These are phyloP conservation scores for Trichoderma atroviride DNA, from an alignment of 2,329 filamentous ascomycete species.

Conservation along the genomic window DNA sequence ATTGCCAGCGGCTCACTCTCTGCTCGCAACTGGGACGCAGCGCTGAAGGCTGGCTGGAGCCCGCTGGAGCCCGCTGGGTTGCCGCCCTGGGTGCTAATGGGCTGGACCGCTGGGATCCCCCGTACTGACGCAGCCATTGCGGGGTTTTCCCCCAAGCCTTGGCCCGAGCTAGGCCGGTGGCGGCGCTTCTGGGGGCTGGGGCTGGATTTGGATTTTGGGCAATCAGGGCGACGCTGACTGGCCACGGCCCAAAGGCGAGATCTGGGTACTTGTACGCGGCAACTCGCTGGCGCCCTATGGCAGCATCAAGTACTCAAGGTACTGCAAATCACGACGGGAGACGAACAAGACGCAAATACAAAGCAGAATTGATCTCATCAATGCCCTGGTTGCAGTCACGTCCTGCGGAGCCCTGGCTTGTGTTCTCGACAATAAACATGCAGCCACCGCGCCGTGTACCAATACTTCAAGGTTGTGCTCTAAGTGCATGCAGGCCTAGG, in stretches of 20 bases:
- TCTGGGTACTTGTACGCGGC: slow-evolving; percentile 20
- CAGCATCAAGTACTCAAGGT: neutral
- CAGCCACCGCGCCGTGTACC: neutral
- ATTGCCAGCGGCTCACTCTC: neutral
- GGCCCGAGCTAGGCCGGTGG: slow-evolving; percentile 20
- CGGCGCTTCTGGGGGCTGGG: slow-evolving; percentile 8
- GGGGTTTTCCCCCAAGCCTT: slow-evolving; percentile 21
- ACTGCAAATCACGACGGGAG: neutral
- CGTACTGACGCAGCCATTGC: slow-evolving; percentile 5
- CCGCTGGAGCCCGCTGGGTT: slow-evolving; percentile 1
- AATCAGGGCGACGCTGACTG: slow-evolving; percentile 28
- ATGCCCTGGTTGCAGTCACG: neutral
- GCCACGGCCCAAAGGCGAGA: slow-evolving; percentile 22
- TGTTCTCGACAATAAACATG: neutral
- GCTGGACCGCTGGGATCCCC: slow-evolving; percentile 20
- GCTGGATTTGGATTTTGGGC: neutral
- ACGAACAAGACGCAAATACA: neutral
- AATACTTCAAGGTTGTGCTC: neutral
- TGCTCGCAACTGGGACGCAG: neutral
- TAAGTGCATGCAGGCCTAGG: neutral
- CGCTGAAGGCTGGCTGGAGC: neutral
- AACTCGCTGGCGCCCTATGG: neutral
- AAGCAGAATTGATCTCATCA: neutral
- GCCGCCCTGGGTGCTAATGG: slow-evolving; percentile 2
- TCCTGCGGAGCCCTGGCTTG: neutral